Evolutionary conservation across 202 grass and related monocot genomes (phyloP).

Genomic region (Panicum virgatum): DNA sequence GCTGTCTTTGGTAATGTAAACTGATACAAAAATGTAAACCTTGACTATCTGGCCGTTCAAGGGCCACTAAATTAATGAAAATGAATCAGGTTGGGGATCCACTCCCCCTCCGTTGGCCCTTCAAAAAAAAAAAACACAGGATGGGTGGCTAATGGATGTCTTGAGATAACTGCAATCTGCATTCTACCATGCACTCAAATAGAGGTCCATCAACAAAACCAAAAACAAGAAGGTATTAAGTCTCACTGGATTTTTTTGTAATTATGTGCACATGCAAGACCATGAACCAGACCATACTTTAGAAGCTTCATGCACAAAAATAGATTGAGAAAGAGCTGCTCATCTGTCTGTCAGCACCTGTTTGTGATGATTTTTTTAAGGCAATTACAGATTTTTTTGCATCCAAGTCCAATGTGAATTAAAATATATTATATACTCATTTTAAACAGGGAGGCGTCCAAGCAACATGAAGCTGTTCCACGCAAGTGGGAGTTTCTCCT

Average conservation of each 20-base stretch:
- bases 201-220: not conserved
- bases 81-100: too few species aligned
- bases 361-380: not conserved
- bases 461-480: slow-evolving; percentile 7
- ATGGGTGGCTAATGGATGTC: not conserved
- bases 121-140: too few species aligned
- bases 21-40: too few species aligned
- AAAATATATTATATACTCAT: slow-evolving; percentile 15
- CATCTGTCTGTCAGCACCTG: not conserved
- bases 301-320: not conserved
- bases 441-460: not conserved
- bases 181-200: not conserved
- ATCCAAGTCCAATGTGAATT: not conserved
- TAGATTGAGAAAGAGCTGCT: not conserved
- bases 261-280: not conserved
- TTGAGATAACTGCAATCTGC: not conserved
- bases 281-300: not conserved
- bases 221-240: slow-evolving; percentile 6
- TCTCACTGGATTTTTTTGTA: not conserved
- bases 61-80: too few species aligned
- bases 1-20: too few species aligned
- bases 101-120: too few species aligned
- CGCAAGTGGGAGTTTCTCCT: slow-evolving; percentile 35
- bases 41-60: too few species aligned
- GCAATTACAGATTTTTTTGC: not conserved